Base-by-base conservation (phyloP, 805 yeast genomes). In the Tetrapisispora pingtungensis region DNA sequence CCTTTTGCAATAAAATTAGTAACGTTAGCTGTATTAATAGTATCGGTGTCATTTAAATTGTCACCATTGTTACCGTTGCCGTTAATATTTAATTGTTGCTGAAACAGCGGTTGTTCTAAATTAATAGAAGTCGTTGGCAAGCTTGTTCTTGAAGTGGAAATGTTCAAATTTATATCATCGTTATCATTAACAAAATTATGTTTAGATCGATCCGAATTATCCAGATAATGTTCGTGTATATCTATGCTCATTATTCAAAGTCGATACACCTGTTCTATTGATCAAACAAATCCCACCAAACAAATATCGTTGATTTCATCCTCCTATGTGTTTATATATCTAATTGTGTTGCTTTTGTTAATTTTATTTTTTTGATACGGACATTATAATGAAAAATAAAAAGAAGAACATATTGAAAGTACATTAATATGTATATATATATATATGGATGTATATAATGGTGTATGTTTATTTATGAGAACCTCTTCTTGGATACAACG, bases 401-500 rank as follows among this genome's bases (percentile, higher is more conserved):
- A 12, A 28, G 12, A 28, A 10, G 32, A 4, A 28, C 32, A 28
- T 28, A 22, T 6, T 22, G 8, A 22, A 22, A 8, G 8, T 22
- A 22, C 5, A 6, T 6, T 22, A 6, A 22, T 22, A 15, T 33
- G n/a, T n/a, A n/a, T n/a, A n/a, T n/a, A n/a, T n/a, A n/a, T n/a
- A n/a, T n/a, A n/a, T n/a, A n/a, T n/a, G n/a, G n/a, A n/a, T n/a
- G n/a, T n/a, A n/a, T n/a, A n/a, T n/a, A n/a, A n/a, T n/a, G n/a
- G n/a, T n/a, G n/a, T n/a, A n/a, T n/a, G n/a, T 15, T 32, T 32
- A 32, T 32, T 19, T 33, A 20, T 33, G 31, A 10, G 34, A 18
- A 20, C 44, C 44, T 24, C 44, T 42, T 31, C 40, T 42, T 20
- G 44, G 44, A 14, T 42, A 42, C n/a, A 42, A 36, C 6, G 36